Evolutionary conservation across 176 grass and related monocot genomes (phyloP).

Genomic region (Triticum turgidum): DNA sequence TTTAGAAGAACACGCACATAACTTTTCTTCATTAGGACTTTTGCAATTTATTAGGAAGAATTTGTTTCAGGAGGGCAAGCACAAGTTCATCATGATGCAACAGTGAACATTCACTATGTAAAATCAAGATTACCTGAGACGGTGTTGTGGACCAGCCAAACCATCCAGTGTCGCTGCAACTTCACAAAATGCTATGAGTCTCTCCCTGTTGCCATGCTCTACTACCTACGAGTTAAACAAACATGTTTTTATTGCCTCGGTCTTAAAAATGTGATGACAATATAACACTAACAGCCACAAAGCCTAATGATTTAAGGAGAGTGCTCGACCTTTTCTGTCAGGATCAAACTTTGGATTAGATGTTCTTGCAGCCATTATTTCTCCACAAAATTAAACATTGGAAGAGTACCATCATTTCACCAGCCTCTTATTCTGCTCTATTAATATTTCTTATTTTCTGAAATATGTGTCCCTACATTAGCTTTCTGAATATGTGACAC

Average conservation of each 20-base stretch:
- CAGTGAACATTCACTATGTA: no score
- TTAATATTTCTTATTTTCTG: neutral
- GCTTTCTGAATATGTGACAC: neutral
- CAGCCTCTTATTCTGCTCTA: neutral
- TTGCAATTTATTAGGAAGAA: no score
- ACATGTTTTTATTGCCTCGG: neutral
- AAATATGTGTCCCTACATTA: neutral
- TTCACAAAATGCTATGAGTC: no score
- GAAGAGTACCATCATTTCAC: neutral
- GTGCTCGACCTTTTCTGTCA: no score
- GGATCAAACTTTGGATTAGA: neutral
- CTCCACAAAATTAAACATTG: neutral
- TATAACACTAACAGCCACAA: neutral
- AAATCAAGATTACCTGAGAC: no score
- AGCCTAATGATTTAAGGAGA: neutral
- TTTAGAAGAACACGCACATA: no score
- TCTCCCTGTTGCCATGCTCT: conserved; percentile 67
- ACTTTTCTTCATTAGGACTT: no score
- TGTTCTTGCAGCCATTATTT: neutral
- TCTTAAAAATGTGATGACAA: neutral
- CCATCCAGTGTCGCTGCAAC: no score
- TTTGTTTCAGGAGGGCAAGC: no score
- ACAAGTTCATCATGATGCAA: no score
- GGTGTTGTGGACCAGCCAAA: no score
- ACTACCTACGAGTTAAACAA: conserved; percentile 55